Evolutionary conservation across 352 stramenopile genomes (phyloP).

Genomic region (Phytophthora sojae): DNA sequence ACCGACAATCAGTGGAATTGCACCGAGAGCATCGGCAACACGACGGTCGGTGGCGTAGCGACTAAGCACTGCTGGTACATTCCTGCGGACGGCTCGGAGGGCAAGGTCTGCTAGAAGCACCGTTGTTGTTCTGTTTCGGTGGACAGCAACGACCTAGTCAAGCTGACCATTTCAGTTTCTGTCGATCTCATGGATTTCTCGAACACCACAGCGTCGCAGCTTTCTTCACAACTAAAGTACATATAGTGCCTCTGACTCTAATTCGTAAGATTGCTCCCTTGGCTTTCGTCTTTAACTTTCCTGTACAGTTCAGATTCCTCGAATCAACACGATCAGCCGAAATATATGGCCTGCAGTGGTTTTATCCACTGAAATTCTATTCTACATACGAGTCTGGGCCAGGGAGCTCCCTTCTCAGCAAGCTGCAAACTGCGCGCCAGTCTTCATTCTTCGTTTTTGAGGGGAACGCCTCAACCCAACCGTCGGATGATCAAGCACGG

Average conservation of each 20-base stretch:
- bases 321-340: background rate
- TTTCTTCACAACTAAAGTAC: too few relatives aligned
- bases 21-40: background rate
- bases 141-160: too few relatives aligned
- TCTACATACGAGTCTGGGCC: too few relatives aligned
- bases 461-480: background rate
- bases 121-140: background rate
- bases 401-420: background rate
- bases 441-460: background rate
- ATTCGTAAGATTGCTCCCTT: background rate
- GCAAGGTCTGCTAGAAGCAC: slow-evolving; percentile 2
- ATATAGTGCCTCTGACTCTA: too few relatives aligned
- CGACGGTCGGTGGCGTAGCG: background rate
- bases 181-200: too few relatives aligned
- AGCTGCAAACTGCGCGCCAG: too few relatives aligned
- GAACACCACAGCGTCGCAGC: too few relatives aligned
- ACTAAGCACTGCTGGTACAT: slow-evolving; percentile 10
- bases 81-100: slow-evolving; percentile 5
- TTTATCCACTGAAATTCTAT: background rate
- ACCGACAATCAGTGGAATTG: slow-evolving; percentile 3
- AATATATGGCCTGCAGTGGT: background rate
- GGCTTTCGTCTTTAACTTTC: background rate
- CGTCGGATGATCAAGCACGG: background rate
- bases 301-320: background rate
- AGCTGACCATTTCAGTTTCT: too few relatives aligned